These are phyloP conservation scores for Metschnikowia dekortorum DNA, from an alignment of 805 yeast genomes.

Conservation along the genomic window DNA sequence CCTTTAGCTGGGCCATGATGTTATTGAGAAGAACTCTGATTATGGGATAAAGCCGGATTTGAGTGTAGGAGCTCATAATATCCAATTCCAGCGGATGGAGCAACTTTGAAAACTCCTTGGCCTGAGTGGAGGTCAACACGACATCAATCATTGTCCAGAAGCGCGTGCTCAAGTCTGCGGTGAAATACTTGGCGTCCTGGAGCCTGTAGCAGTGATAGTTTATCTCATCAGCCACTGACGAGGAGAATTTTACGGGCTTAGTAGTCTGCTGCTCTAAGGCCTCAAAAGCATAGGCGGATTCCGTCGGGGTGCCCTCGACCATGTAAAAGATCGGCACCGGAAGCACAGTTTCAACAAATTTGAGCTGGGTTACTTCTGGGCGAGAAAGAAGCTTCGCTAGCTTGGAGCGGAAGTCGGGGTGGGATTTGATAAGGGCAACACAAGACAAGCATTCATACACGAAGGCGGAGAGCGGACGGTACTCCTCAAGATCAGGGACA, in stretches of 20 bases:
- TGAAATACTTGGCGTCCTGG: conserved; percentile 50
- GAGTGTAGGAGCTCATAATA: conserved; percentile 23
- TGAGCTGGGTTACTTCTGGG: background rate
- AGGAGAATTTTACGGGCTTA: conserved; percentile 2
- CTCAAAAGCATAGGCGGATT: conserved; percentile 47
- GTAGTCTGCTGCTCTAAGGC: conserved; percentile 6
- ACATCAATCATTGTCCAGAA: conserved; percentile 47
- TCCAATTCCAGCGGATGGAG: conserved; percentile 31
- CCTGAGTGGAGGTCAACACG: conserved; percentile 25
- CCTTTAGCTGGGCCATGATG: conserved; percentile 45
- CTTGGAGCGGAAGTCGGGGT: conserved; percentile 27
- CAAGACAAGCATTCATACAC: conserved; percentile 48
- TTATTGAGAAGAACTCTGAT: conserved; percentile 46
- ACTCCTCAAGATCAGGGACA: background rate
- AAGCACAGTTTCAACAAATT: conserved; percentile 5
- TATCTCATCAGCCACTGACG: conserved; percentile 49
- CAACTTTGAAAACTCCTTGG: conserved; percentile 15
- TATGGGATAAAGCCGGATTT: conserved; percentile 33
- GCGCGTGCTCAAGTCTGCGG: conserved; percentile 31
- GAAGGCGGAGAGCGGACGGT: conserved; percentile 4
- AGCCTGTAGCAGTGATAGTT: conserved; percentile 46
- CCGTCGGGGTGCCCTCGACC: conserved; percentile 48
- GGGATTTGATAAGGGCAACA: conserved; percentile 46
- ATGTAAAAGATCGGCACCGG: conserved; percentile 55
- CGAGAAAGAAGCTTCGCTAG: conserved; percentile 19